phyloP scores from a whole-genome alignment of 208 protist species.

The Naegleria lovaniensis region DNA sequence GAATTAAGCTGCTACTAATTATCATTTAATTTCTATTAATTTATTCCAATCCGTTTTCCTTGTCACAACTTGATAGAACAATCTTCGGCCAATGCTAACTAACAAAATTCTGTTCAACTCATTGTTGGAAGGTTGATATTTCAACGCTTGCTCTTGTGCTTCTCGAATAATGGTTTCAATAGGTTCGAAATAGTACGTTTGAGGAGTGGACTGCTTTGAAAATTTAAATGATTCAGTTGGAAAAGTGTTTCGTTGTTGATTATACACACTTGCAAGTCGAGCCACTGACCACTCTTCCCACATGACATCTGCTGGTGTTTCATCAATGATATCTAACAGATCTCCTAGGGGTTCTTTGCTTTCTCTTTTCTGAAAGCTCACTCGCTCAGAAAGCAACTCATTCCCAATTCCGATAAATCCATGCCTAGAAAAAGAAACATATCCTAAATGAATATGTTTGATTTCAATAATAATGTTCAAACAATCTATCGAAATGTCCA shows the following conservation, averaged over 20 bases:
- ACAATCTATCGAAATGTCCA: neutral
- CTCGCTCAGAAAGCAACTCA: neutral
- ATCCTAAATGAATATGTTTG: neutral
- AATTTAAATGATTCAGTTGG: neutral
- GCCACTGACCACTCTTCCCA: neutral
- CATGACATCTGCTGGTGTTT: neutral
- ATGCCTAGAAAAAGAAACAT: neutral
- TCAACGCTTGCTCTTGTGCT: neutral
- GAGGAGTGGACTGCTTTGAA: neutral
- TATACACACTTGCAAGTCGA: neutral
- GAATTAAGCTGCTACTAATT: too few species aligned
- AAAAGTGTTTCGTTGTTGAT: neutral
- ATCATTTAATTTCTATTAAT: neutral
- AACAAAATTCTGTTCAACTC: neutral
- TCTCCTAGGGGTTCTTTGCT: neutral
- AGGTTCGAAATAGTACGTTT: neutral
- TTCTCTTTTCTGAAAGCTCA: neutral
- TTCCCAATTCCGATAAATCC: neutral
- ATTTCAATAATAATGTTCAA: neutral
- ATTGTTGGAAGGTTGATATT: neutral
- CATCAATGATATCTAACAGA: neutral
- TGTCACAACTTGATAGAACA: neutral
- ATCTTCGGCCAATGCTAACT: neutral
- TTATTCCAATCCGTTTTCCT: neutral
- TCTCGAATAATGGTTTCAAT: neutral